Conservation (phyloP, 176 grass and related monocot species). For the Tillandsia fasciculata region DNA sequence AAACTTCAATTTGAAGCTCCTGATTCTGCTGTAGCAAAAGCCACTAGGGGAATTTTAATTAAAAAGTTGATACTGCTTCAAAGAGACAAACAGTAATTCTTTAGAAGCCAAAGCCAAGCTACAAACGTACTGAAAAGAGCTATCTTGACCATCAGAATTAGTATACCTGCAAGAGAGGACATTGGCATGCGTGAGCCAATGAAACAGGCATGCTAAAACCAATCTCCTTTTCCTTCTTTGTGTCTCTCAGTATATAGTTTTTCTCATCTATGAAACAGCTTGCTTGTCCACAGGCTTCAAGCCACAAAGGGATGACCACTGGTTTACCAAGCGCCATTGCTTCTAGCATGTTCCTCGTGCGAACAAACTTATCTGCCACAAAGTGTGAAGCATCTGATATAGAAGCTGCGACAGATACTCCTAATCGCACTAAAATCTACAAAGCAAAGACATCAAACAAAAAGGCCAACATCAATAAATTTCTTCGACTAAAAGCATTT, state of each 20-base stretch:
- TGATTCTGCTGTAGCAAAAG: no score
- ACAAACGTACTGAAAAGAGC: not conserved
- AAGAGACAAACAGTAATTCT: constrained; percentile 2
- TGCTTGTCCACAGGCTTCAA: constrained; percentile 57
- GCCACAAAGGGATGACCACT: constrained; percentile 74
- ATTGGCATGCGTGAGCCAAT: constrained; percentile 35
- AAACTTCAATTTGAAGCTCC: no score
- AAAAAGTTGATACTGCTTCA: constrained; percentile 6
- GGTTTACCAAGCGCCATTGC: constrained; percentile 70
- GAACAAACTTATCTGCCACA: constrained; percentile 71
- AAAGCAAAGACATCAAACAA: constrained; percentile 3
- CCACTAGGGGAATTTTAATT: not conserved
- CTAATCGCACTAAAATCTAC: constrained; percentile 65
- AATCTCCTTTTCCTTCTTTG: constrained; percentile 76
- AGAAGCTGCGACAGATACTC: constrained; percentile 32
- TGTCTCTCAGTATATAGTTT: constrained; percentile 74
- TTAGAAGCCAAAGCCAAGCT: not conserved
- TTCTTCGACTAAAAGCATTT: not conserved
- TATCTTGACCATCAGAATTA: constrained; percentile 15
- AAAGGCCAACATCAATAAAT: not conserved
- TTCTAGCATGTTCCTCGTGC: constrained; percentile 87
- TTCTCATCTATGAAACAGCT: constrained; percentile 69
- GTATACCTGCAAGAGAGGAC: constrained; percentile 58
- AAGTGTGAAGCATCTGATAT: constrained; percentile 84
- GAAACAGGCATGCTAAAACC: constrained; percentile 69